A percentile compares a stretch with the other conserved stretches of the same genome.
phyloP scores from a whole-genome alignment of 306 rosid species.

The Prunus persica region Prunus_persica_NCBIv2 NC_034016.1:4294501-4295000 shows the following conservation, averaged over 20 bases:
- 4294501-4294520: too few species aligned
- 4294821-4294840: not conserved
- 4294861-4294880: not conserved
- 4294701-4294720: not conserved
- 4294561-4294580: too few species aligned
- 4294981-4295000: not conserved
- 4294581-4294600: too few species aligned
- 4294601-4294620: not conserved
- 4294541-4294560: too few species aligned
- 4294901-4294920: not conserved
- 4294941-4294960: not conserved
- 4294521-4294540: fast-evolving
- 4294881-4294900: not conserved
- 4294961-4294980: not conserved
- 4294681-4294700: not conserved
- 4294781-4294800: not conserved
- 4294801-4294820: not conserved
- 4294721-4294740: not conserved
- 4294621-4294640: not conserved
- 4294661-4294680: not conserved
- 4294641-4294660: not conserved
- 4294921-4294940: not conserved
- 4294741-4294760: not conserved
- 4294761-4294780: not conserved
- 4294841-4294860: not conserved